Percentiles rank a stretch among this genome's conserved stretches.
Evolutionary conservation across 305 asterid species (phyloP).

Genomic region (Solanum hybrid): DNA sequence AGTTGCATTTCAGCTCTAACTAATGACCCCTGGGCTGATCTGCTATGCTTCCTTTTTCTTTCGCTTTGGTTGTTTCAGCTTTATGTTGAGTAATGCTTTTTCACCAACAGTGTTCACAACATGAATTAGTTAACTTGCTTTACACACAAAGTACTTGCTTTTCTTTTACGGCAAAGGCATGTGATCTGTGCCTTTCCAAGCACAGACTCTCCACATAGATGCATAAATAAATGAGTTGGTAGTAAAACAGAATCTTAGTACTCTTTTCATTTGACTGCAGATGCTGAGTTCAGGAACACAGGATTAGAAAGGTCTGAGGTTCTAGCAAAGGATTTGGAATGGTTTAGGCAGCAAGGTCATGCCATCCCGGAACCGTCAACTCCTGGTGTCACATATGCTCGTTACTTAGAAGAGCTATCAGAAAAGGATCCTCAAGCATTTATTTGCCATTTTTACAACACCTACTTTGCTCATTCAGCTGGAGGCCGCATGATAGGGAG

Average conservation of each 20-base stretch:
- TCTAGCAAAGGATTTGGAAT: slow-evolving; percentile 77
- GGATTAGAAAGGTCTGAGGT: slow-evolving; percentile 80
- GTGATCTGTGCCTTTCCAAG: not conserved
- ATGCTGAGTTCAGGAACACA: slow-evolving; percentile 82
- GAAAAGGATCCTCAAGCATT: slow-evolving; percentile 79
- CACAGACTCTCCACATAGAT: not conserved
- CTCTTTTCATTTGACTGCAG: slow-evolving; percentile 27
- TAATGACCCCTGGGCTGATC: not conserved
- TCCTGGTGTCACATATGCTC: slow-evolving; percentile 60
- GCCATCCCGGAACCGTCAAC: slow-evolving; percentile 70
- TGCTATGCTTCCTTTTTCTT: not conserved
- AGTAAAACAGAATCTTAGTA: not conserved
- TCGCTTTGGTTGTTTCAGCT: not conserved
- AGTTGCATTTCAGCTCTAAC: not conserved
- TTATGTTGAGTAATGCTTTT: not conserved
- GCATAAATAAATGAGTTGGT: not conserved
- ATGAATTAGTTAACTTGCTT: not conserved
- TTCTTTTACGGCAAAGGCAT: not conserved
- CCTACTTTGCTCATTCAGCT: slow-evolving; percentile 90
- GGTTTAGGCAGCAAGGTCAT: slow-evolving; percentile 80
- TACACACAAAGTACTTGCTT: not conserved
- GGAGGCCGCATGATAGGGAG: slow-evolving; percentile 97
- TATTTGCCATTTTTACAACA: slow-evolving; percentile 90
- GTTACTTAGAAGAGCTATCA: slow-evolving; percentile 59
- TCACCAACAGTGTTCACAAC: too few relatives aligned